Evolutionary conservation across 2,329 filamentous ascomycete species (phyloP), one percentile per base, ranked within the genome.

Genomic region (Madurella fahalii): DNA sequence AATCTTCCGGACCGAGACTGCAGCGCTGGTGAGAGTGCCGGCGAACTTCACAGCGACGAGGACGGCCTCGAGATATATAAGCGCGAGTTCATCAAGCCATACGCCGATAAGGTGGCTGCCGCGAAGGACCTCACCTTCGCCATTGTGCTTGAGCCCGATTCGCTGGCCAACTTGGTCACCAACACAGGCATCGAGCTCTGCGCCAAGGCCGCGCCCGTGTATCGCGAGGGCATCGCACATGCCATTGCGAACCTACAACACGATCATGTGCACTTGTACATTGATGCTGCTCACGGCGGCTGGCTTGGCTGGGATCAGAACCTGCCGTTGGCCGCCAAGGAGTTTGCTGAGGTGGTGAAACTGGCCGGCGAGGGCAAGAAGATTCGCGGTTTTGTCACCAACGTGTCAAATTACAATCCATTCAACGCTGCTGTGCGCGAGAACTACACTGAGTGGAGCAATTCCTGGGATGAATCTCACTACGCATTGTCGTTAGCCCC

Each of bases 1-100:
- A 71, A 77, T 58, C 66, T 77, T 1, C 73, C 73, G 7, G 73
- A 75, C 55, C 63, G 74, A 2, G 74, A 77, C 64, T 77, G 74
- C 67, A 69, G 68, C n/a, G 72, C 70, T 5, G 73, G 72, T 25
- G 71, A 74, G 59, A 70, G 67, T 13, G 68, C 69, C 0, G 73
- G 74, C n/a, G 74, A 76, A 60, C 68, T 76, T 17, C 62, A 61
- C 40, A 66, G 66, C 47, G 64, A 50, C 16, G 56, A 74, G 15
- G 64, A 69, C 50, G 74, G 74, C 4, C 58, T 74, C 12, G 63
- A 70, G 57, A 59, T 66, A 18, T 76, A 76, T 65, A 73, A 74
- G 65, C 64, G 64, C 42, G 65, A 68, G 47, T 76, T 70, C 58
- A 65, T 77, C 57, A 67, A 71, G 60, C 68, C 68, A 0, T 74